Evolutionary conservation across 2,329 filamentous ascomycete species (phyloP), one percentile per base, ranked within the genome.

Genomic region (Xylariales sp.): DNA sequence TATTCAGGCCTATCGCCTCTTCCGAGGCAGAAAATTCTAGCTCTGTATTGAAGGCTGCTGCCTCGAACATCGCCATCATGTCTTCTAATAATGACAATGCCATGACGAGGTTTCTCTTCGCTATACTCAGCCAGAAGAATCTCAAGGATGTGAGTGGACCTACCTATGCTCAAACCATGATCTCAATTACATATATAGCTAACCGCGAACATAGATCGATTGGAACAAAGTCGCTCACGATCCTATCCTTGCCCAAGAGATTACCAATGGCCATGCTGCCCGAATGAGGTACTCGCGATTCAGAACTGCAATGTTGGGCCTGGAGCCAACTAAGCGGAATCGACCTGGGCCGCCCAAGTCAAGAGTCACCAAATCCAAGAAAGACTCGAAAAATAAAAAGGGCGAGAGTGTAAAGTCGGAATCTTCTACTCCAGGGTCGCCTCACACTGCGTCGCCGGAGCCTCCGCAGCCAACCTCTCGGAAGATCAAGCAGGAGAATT

Each of bases 231-330:
- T 89, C 52, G 87, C 87, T 61, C 76, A 81, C 43, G 84, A 88
- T 67, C 85, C 86, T 23, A 81, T 86, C 55, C 81, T 89, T 9
- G 70, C 83, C 30, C 81, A 87, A 57, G 80, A 83, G 71, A 88
- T 89, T 67, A 83, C 85, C 69, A 89, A 89, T 73, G 87, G 87
- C 52, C 87, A 89, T 76, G 87, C 87, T 36, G 87, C 87, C 39
- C 84, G 87, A 55, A 89, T 89, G 87, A 82, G 87, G 62, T 89
- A 84, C 75, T 84, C 85, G 14, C 83, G 87, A 43, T 87, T 88
- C 74, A 79, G 80, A 34, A 74, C 80, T 9, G 78, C 82, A 10
- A 82, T 88, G 73, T 75, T 83, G 8, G 83, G 83, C 32, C 77
- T 82, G 49, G 82, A 85, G 73, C 82, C 85, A 9, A 81, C 83